These are phyloP conservation scores for Globisporangium parvum DNA, from an alignment of 352 stramenopile genomes.

Conservation along the genomic window DNA sequence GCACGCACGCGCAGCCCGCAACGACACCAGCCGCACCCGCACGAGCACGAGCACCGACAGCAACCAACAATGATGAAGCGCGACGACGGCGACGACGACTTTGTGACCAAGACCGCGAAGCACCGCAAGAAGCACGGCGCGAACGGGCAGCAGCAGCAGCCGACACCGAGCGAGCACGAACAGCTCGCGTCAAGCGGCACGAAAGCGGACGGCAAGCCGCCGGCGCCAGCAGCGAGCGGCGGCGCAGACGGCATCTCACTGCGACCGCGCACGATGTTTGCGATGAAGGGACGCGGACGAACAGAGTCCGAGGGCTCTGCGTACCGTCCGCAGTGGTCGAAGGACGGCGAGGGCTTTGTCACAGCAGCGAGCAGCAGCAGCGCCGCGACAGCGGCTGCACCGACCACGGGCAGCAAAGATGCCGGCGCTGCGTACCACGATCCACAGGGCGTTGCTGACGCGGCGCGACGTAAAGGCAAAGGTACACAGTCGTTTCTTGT, in stretches of 20 bases:
- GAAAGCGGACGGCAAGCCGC: slow-evolving; percentile 8
- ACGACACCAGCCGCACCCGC: neutral
- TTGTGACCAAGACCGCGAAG: slow-evolving; percentile 73
- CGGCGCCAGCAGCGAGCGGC: slow-evolving; percentile 3
- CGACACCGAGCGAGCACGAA: neutral
- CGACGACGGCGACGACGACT: slow-evolving; percentile 56
- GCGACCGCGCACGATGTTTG: slow-evolving; percentile 84
- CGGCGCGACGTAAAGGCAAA: slow-evolving; percentile 64
- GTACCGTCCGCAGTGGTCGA: slow-evolving; percentile 83
- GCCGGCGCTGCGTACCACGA: slow-evolving; percentile 16
- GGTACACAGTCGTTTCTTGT: slow-evolving; percentile 16
- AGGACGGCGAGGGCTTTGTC: slow-evolving; percentile 81
- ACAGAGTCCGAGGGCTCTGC: slow-evolving; percentile 62
- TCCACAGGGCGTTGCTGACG: slow-evolving; percentile 19
- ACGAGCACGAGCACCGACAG: neutral
- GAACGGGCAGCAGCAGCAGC: slow-evolving; percentile 1
- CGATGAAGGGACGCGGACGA: slow-evolving; percentile 74
- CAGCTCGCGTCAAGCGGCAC: neutral
- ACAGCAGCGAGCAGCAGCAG: slow-evolving; percentile 22
- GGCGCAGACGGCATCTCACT: slow-evolving; percentile 54
- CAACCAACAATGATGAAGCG: slow-evolving; percentile 19
- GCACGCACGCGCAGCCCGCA: neutral
- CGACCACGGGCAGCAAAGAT: slow-evolving; percentile 15
- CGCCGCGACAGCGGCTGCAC: slow-evolving; percentile 4
- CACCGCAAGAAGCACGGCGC: slow-evolving; percentile 54